phyloP scores from a whole-genome alignment of 805 yeast genomes.

The Candida sonorensis region DNA sequence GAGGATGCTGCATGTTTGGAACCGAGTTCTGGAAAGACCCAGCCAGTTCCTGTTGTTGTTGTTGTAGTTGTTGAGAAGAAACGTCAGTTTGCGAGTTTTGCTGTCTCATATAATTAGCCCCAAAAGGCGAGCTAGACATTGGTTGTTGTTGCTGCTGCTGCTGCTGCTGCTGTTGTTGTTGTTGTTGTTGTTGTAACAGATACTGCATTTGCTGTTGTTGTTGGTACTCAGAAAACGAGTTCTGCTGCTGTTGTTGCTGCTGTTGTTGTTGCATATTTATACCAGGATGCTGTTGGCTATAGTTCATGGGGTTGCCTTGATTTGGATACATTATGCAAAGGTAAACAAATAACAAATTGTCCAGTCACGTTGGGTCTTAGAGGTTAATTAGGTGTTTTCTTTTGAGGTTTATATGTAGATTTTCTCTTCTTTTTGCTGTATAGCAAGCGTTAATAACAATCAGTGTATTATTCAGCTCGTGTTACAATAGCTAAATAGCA shows the following conservation, averaged over 20 bases:
- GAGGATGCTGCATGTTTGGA: conserved; percentile 22
- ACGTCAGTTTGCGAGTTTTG: conserved; percentile 18
- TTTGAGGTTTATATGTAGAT: too few relatives aligned
- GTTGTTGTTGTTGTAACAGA: conserved; percentile 26
- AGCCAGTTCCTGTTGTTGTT: conserved; percentile 12
- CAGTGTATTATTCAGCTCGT: too few relatives aligned
- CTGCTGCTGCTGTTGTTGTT: conserved; percentile 28
- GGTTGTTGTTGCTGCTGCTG: conserved; percentile 27
- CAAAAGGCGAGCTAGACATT: conserved; percentile 7
- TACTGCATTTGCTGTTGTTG: conserved; percentile 20
- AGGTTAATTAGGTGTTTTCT: too few relatives aligned
- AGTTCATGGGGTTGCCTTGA: too few relatives aligned
- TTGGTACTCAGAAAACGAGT: conserved; percentile 10
- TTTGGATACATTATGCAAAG: too few relatives aligned
- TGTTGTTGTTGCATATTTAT: conserved; percentile 1
- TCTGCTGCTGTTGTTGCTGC: conserved; percentile 2
- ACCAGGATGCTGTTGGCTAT: background rate
- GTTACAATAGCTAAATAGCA: too few relatives aligned
- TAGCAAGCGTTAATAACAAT: too few relatives aligned
- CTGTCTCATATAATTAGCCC: conserved; percentile 14
- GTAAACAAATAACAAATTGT: too few relatives aligned
- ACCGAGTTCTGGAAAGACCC: conserved; percentile 12
- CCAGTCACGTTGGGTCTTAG: too few relatives aligned
- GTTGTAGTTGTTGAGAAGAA: conserved; percentile 5
- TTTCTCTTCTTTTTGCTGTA: too few relatives aligned